These are phyloP conservation scores for Orychophragmus violaceus DNA, from an alignment of 345 rosid genomes.

Conservation along the genomic window DNA sequence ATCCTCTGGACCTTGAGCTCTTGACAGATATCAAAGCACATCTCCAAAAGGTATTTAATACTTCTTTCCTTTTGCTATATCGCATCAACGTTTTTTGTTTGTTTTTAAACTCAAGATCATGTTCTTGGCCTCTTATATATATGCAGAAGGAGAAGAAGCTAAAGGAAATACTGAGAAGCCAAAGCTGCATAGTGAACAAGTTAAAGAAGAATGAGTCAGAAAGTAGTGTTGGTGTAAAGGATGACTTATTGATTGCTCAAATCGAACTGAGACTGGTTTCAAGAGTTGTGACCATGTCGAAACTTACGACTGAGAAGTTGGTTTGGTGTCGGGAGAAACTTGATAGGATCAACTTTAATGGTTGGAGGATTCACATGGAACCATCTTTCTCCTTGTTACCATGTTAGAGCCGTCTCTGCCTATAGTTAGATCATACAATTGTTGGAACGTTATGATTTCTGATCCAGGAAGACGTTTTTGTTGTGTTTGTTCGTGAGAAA, in stretches of 20 bases:
- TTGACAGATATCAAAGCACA: conserved; percentile 39
- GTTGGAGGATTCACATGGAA: conserved; percentile 52
- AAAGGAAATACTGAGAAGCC: conserved; percentile 57
- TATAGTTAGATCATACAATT: background rate
- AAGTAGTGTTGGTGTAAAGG: conserved; percentile 27
- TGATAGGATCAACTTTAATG: conserved; percentile 34
- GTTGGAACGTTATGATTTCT: background rate
- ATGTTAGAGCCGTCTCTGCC: conserved; percentile 29
- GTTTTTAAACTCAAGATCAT: conserved; percentile 13
- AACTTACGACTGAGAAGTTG: conserved; percentile 53
- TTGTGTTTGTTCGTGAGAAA: conserved; percentile 12
- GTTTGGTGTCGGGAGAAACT: conserved; percentile 77
- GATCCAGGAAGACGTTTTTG: background rate
- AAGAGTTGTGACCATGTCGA: conserved; percentile 63
- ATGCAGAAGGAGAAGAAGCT: conserved; percentile 64
- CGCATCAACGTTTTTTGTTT: background rate
- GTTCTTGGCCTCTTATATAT: background rate
- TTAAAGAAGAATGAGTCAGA: conserved; percentile 46
- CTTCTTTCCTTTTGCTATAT: background rate
- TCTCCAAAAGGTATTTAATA: conserved; percentile 52
- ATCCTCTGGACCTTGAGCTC: conserved; percentile 44
- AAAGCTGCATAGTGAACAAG: conserved; percentile 56
- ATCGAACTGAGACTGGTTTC: conserved; percentile 60
- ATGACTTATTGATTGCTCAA: conserved; percentile 41
- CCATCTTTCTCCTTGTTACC: conserved; percentile 71